Evolutionary conservation across 2,329 filamentous ascomycete genomes (phyloP), one percentile per base, ranked within the genome.

Genomic region (Alternaria ventricosa): DNA sequence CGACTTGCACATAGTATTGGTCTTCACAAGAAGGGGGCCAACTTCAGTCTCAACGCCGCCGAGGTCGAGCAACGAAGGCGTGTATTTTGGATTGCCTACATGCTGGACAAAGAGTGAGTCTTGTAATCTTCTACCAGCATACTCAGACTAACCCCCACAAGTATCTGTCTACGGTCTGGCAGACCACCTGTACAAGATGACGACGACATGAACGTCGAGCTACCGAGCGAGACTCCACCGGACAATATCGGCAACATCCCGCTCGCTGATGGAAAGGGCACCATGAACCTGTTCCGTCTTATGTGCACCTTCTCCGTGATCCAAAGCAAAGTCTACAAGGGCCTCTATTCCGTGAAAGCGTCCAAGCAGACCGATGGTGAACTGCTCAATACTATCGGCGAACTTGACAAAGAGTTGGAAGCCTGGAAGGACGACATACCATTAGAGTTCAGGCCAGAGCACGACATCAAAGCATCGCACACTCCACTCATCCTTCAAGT

Each of bases 341-440:
- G 89, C 57, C 84, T 99, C 0, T 99, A 99, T 80, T 96, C 94
- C 0, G 95, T 95, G 4, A 95, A 93, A 79, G 96, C 96, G 1
- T 90, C 93, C 2, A 96, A 94, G 74, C 92, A 97, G 76, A 93
- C 94, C 1, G 93, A 97, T 70, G 96, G 95, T 23, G 95, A 97
- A 79, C 85, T 98, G 9, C 86, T 99, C 50, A 97, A 97, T 77
- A 97, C 94, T 1, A 99, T 99, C 71, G 94, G 96, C 50, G 94
- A 98, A 75, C 87, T 99, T 10, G 96, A 99, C 77, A 90, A 78
- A 60, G 79, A 85, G 58, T 82, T 99, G 5, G 96, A 99, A 78
- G 90, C 93, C 57, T 99, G 96, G 96, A 98, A 98, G 83, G 94
- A 98, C 76, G 89, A 87, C 55, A 98, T 99, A 57, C 95, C 96